A percentile compares a stretch with the other conserved stretches of the same genome.
Conservation (phyloP, 148 eudicot genomes). For the Selenicereus undatus region DNA sequence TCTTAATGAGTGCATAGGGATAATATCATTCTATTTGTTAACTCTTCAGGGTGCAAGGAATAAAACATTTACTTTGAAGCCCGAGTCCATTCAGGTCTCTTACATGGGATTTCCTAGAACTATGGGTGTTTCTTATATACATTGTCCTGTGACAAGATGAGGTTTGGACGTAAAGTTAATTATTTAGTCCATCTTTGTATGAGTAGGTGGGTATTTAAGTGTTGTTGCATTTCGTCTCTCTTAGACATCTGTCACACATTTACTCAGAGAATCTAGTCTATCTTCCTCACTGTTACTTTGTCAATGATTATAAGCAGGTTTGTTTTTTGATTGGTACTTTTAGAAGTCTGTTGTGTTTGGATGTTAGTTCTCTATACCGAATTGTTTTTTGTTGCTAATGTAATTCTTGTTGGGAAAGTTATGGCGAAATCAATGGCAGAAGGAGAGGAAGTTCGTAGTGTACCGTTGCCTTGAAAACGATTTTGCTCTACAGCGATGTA, state of each 20-base stretch:
- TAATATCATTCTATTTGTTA: neutral
- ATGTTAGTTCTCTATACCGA: no score
- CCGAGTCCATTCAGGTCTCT: conserved; percentile 95
- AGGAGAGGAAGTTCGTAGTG: no score
- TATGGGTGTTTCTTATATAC: conserved; percentile 86
- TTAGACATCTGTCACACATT: conserved; percentile 56
- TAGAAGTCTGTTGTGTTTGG: neutral
- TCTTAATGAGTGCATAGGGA: neutral
- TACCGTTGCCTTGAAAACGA: no score
- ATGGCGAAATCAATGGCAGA: no score
- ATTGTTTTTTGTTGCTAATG: neutral
- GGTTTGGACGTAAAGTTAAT: conserved; percentile 33
- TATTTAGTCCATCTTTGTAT: neutral
- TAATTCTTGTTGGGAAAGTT: no score
- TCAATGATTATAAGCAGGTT: conserved; percentile 97
- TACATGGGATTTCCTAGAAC: conserved; percentile 99
- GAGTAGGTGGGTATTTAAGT: neutral
- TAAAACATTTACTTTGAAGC: conserved; percentile 97
- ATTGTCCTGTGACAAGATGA: conserved; percentile 87
- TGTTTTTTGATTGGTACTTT: conserved; percentile 1
- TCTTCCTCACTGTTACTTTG: conserved; percentile 93
- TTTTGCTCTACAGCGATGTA: no score
- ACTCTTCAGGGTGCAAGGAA: conserved; percentile 86
- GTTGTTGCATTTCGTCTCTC: conserved; percentile 81
- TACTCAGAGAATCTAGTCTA: conserved; percentile 95